phyloP scores from a whole-genome alignment of 2,329 filamentous ascomycete genomes.

The Penicillium paneum region DNA sequence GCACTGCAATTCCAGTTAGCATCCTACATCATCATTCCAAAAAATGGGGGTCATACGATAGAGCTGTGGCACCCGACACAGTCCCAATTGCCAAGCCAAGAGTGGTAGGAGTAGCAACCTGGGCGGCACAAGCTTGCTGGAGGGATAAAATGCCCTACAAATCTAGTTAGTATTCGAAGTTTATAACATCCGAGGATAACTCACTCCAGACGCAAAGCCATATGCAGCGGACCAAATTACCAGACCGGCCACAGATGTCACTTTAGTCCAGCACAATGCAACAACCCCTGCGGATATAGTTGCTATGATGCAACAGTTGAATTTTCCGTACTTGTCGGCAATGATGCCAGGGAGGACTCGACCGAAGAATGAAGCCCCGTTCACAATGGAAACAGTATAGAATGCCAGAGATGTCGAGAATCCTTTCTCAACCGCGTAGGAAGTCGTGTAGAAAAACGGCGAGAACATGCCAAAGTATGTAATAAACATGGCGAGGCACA shows the following conservation, averaged over 20 bases:
- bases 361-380: conserved; percentile 39
- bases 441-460: conserved; percentile 40
- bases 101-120: conserved; percentile 39
- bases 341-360: conserved; percentile 37
- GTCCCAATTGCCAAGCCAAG: conserved; percentile 46
- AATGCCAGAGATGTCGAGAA: conserved; percentile 34
- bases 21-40: not conserved
- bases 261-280: conserved; percentile 47
- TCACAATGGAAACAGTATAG: conserved; percentile 40
- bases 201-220: conserved; percentile 48
- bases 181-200: not conserved
- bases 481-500: conserved; percentile 35
- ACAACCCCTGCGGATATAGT: conserved; percentile 36
- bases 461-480: conserved; percentile 41
- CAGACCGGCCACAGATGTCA: conserved; percentile 43
- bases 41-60: conserved; percentile 38
- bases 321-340: conserved; percentile 36
- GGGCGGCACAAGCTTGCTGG: conserved; percentile 47
- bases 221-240: conserved; percentile 47
- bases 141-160: conserved; percentile 47
- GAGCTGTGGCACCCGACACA: conserved; percentile 41
- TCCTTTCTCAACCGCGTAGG: conserved; percentile 28
- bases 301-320: conserved; percentile 33
- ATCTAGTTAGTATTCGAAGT: not conserved
- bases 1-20: conserved; percentile 25